These are phyloP conservation scores for Delonix regia DNA, from an alignment of 306 rosid genomes.

Conservation along the genomic window DNA sequence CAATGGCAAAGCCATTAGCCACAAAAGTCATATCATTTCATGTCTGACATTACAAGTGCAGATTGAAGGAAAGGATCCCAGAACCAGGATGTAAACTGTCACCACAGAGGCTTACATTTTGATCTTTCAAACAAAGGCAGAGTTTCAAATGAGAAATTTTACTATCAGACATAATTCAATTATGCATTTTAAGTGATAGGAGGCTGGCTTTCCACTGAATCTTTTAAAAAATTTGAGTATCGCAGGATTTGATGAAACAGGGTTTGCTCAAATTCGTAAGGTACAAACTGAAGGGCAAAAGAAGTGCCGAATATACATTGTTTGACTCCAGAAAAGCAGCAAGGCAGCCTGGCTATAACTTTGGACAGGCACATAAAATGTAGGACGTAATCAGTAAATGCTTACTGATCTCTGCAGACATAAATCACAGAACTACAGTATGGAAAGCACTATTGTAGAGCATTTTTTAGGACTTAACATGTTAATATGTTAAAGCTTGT, in stretches of 20 bases:
- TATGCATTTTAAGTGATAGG: neutral
- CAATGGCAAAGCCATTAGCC: neutral
- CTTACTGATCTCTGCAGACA: neutral
- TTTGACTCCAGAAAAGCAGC: slow-evolving; percentile 4
- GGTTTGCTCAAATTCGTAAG: neutral
- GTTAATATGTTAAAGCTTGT: neutral
- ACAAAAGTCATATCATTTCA: neutral
- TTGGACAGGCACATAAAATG: neutral
- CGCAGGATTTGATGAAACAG: neutral
- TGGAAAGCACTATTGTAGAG: neutral
- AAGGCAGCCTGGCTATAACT: neutral
- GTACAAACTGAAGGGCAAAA: neutral
- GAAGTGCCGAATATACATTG: neutral
- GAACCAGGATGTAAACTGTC: neutral
- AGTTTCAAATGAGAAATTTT: neutral
- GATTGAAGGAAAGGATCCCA: neutral
- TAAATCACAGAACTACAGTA: neutral
- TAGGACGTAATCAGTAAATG: neutral
- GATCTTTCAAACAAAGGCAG: slow-evolving; percentile 7
- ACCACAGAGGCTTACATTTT: neutral
- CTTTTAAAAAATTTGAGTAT: neutral
- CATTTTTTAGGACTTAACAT: neutral
- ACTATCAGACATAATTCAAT: neutral
- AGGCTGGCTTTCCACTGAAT: neutral
- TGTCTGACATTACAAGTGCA: neutral